Base-by-base conservation (phyloP, 2,329 filamentous ascomycete species). In the Lecanosticta acicola region DNA sequence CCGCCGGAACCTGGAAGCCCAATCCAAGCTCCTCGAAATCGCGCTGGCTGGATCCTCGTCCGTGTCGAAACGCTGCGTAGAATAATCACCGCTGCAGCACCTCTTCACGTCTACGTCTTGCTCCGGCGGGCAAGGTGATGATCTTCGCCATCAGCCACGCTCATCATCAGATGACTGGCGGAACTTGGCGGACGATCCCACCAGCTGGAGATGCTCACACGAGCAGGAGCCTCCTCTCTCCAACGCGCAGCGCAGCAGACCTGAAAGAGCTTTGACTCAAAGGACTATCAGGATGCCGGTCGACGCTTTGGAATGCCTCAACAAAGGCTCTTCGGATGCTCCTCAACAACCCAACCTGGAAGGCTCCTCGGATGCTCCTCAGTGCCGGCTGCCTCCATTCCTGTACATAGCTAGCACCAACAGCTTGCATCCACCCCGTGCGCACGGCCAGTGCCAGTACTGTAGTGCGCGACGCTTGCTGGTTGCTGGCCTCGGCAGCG, bases 81-180 rank as follows among this genome's bases (percentile, higher is more conserved):
- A n/a, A n/a, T n/a, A n/a, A n/a, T n/a, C n/a, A n/a, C n/a, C n/a
- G n/a, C n/a, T n/a, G n/a, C n/a, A n/a, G n/a, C n/a, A n/a, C n/a
- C n/a, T n/a, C n/a, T n/a, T n/a, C n/a, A n/a, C 24, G 24, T 29
- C 7, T 5, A 5, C 24, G 11, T 29, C 24, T 29, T 5, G 5
- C 24, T 29, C 24, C 24, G 24, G 24, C 5, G 24, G 24, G 24
- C 24, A 29, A 29, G 5, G 24, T 29, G 24, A n/a, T n/a, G n/a
- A 41, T 41, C 39, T 41, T 41, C 39, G 39, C 20, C 26, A 41
- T 41, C 39, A 41, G 39, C 39, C 24, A 29, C 5, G 7, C 24
- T 29, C 7, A 29, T 29, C 24, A 29, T 29, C 24, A 29, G 24
- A 29, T 29, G 24, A 29, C 24, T 29, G 7, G 24, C 24, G 24